Evolutionary conservation across 2,329 filamentous ascomycete species (phyloP).

Genomic region (Xylariaceae sp.): DNA sequence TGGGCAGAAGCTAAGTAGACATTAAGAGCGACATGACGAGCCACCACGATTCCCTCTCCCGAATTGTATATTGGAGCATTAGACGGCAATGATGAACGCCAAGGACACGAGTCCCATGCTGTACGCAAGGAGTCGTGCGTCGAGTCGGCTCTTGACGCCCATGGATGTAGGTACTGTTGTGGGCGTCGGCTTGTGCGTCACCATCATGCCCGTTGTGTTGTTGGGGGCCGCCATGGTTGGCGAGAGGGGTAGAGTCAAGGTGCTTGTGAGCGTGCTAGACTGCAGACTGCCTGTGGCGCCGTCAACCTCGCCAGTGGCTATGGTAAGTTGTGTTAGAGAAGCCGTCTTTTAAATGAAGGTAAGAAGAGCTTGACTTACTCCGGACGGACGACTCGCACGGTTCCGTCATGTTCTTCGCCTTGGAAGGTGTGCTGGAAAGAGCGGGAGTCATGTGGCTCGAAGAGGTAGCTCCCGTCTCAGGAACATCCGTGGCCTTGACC

Average conservation of each 20-base stretch:
- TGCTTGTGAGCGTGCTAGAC: background rate
- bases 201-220: background rate
- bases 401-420: background rate
- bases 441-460: background rate
- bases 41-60: background rate
- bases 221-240: background rate
- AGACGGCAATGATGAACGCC: background rate
- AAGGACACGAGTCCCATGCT: conserved; percentile 3
- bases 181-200: conserved; percentile 6
- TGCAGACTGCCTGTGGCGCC: conserved; percentile 6
- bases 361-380: background rate
- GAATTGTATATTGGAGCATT: background rate
- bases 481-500: background rate
- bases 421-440: background rate
- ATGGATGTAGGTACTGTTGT: background rate
- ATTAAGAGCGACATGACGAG: background rate
- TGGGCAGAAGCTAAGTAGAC: background rate
- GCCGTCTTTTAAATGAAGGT: no score
- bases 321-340: background rate
- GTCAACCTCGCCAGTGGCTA: conserved; percentile 10
- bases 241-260: conserved; percentile 1
- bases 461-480: background rate
- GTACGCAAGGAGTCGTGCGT: background rate
- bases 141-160: background rate
- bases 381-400: conserved; percentile 1